Percentiles rank a stretch among this genome's conserved stretches.
phyloP scores from a whole-genome alignment of 305 asterid species.

The Fraxinus ornus region DNA sequence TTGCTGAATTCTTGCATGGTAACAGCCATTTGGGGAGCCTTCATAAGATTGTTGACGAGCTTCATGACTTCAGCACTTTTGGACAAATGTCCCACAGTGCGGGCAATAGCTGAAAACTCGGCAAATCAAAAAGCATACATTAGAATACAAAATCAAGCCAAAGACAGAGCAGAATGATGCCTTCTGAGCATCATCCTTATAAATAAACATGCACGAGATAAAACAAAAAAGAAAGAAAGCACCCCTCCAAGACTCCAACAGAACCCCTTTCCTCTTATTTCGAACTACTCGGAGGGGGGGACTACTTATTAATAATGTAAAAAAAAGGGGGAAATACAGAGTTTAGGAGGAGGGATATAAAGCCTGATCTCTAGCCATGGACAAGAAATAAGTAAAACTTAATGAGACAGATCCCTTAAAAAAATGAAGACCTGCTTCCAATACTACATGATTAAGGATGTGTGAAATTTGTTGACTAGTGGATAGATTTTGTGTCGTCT shows the following conservation, averaged over 20 bases:
- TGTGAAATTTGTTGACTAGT: background rate
- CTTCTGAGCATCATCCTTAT: background rate
- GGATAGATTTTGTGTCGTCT: background rate
- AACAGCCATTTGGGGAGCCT: constrained; percentile 85
- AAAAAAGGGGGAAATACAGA: background rate
- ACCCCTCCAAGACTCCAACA: background rate
- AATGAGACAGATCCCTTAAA: background rate
- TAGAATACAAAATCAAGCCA: background rate
- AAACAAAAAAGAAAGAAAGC: background rate
- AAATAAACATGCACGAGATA: background rate
- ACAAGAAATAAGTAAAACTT: background rate
- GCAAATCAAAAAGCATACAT: background rate
- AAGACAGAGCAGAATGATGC: background rate
- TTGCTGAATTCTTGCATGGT: constrained; percentile 92
- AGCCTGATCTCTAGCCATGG: background rate
- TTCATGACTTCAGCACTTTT: constrained; percentile 98
- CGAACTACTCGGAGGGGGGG: background rate
- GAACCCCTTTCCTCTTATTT: background rate
- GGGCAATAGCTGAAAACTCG: constrained; percentile 65
- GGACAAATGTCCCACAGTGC: constrained; percentile 90
- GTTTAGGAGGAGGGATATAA: background rate
- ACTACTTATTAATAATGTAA: background rate
- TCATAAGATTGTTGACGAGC: constrained; percentile 92
- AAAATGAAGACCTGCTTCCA: background rate
- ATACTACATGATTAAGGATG: background rate